Evolutionary conservation across 2,329 filamentous ascomycete genomes (phyloP), one percentile per base, ranked within the genome.

Genomic region (Apiospora saccharicola): DNA sequence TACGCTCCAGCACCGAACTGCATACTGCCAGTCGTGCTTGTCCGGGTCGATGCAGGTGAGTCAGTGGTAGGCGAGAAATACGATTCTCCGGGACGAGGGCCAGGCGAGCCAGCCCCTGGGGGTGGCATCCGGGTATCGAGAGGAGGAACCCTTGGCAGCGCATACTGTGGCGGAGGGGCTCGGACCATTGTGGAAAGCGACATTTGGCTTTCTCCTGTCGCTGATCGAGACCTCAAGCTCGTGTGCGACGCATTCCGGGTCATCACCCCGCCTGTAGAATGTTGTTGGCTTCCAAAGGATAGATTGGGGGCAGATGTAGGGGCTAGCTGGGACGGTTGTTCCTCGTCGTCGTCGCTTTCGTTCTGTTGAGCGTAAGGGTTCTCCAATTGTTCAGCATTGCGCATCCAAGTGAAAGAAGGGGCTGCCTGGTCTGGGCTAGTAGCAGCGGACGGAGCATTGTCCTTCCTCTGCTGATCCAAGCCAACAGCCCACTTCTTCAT

Each of bases 41-140:
- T 92, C 69, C 94, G 89, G 34, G 92, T 92, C 19, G 92, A 94
- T 61, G 91, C 90, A 13, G 94, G 93, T 0, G 93, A 94, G 71
- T 98, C 95, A 46, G 88, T 89, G 2, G 92, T 89, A 0, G 96
- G 96, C 0, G 96, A 98, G 82, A 99, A 99, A 83, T 98, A 98
- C 4, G 95, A 98, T 72, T 95, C 94, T n/a, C 86, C 89, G 47
- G 85, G 86, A 70, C 89, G 87, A 26, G 89, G 86, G 37, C 86
- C 85, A 1, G 94, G 92, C 19, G 93, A 94, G 70, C 83, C 82
- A 69, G 86, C 82, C 67, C 84, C 80, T 24, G 79, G 77, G 24
- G 78, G 75, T 12, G 75, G 75, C 68, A 82, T 75, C 74, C 87
- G 85, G 0, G 89, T 91, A 78, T 96, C 93, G 37, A 98, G 83